Percentiles rank a stretch among this genome's conserved stretches.
phyloP scores from a whole-genome alignment of 2,329 filamentous ascomycete species.

The Trichoderma guizhouense region DNA sequence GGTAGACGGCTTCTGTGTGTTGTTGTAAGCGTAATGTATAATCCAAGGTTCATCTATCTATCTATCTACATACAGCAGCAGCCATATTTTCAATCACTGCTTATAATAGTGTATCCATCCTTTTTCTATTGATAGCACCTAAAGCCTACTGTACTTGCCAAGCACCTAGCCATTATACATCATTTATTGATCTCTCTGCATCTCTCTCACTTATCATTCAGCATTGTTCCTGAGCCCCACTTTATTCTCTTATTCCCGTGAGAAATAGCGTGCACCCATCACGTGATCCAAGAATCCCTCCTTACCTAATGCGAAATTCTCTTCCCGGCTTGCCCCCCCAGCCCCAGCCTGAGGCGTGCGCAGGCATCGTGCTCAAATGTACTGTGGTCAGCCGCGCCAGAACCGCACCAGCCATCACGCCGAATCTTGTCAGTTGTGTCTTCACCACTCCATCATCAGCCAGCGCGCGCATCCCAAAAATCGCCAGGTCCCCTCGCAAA shows the following conservation, averaged over 20 bases:
- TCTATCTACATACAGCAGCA: no score
- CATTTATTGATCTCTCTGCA: neutral
- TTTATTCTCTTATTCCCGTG: neutral
- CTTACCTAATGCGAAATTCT: constrained; percentile 7
- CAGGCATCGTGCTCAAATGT: constrained; percentile 44
- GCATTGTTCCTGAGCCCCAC: neutral
- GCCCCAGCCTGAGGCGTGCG: constrained; percentile 28
- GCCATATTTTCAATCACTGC: no score
- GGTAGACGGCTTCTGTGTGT: constrained; percentile 30
- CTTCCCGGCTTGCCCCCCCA: neutral
- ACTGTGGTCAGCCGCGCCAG: constrained; percentile 36
- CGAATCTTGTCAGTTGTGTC: constrained; percentile 50
- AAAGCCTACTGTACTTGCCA: no score
- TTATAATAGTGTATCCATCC: neutral
- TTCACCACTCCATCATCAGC: constrained; percentile 53
- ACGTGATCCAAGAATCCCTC: neutral
- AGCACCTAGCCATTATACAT: no score
- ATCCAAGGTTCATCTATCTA: neutral
- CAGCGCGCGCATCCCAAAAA: constrained; percentile 60
- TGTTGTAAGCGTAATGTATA: neutral
- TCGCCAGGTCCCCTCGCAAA: constrained; percentile 57
- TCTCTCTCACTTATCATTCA: neutral
- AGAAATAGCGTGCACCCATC: neutral
- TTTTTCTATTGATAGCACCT: neutral
- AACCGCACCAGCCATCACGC: constrained; percentile 47